Evolutionary conservation across 495 filamentous ascomycete species (phyloP), one percentile per base, ranked within the genome.

Genomic region (Aspergillus conjunctus): DNA sequence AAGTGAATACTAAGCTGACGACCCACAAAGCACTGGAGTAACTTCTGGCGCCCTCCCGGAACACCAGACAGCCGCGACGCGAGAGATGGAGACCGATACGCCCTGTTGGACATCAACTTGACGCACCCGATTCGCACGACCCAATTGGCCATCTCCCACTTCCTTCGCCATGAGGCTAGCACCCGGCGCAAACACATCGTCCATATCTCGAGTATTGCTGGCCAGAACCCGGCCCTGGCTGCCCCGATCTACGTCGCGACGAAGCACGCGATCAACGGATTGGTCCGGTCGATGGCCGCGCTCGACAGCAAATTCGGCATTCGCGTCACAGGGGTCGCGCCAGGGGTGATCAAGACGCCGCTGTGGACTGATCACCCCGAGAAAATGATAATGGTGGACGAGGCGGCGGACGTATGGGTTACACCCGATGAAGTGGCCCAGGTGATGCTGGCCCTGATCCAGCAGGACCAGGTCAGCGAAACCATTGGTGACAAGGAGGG

Each of bases 351-450:
- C 62, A 85, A 85, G 64, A 90, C 87, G 1, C 84, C 88, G 30
- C 67, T 91, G 4, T 91, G 86, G 87, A 86, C 82, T 0, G 85
- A 89, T 1, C 75, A 88, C 62, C 85, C 86, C 14, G 86, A 89
- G 68, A 90, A 91, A 66, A 17, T 87, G 54, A 75, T 75, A 59
- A 79, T 87, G 68, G 59, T 88, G 1, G 71, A 81, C 54, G 73
- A 76, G 8, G 68, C 64, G 1, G 59, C 67, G 20, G 86, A 87
- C 65, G 73, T 70, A 54, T 90, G 87, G 87, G 84, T 84, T 21
- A 83, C 78, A 10, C 75, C 87, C 0, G 86, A 88, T 60, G 83
- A 86, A 60, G 87, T 91, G 0, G 87, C 85, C 7, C 75, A 80
- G 49, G 81, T 82, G 30, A 91, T 91, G 87, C 61, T 87, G 53